Conservation (phyloP, 148 eudicot species). For the Chenopodium quinoa region DNA sequence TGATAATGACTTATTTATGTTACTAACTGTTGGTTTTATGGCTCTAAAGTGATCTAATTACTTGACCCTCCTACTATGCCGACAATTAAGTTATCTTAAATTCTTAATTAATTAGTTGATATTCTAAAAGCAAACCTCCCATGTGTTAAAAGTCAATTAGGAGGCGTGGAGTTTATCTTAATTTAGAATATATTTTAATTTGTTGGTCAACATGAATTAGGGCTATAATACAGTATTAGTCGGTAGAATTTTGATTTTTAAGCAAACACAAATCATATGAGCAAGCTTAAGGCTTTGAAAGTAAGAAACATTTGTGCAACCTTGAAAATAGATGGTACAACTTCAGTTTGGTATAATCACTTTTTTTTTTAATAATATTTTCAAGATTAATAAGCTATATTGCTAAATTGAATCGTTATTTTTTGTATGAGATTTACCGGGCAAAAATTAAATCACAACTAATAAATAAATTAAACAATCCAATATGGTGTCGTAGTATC, state of each 20-base stretch:
- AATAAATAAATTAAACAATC: too few species aligned
- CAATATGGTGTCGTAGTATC: too few species aligned
- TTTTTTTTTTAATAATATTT: too few species aligned
- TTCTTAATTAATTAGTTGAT: background rate
- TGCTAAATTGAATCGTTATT: too few species aligned
- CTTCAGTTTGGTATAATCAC: background rate
- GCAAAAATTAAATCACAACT: too few species aligned
- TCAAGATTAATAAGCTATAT: too few species aligned
- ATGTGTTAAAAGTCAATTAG: slow-evolving; percentile 24
- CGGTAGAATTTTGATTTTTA: slow-evolving; percentile 8
- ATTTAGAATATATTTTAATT: background rate
- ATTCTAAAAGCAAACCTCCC: slow-evolving; percentile 15
- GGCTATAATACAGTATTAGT: background rate
- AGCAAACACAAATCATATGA: background rate
- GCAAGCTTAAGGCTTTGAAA: background rate
- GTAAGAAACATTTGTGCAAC: background rate
- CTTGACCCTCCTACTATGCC: slow-evolving; percentile 28
- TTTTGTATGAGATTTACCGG: too few species aligned
- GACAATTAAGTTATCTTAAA: slow-evolving; percentile 8
- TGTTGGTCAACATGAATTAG: background rate
- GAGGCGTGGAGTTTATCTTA: slow-evolving; percentile 4
- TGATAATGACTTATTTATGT: background rate
- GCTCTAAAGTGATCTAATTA: slow-evolving; percentile 6
- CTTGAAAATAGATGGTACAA: background rate
- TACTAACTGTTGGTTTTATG: too few species aligned